phyloP scores from a whole-genome alignment of 495 filamentous ascomycete species.

The Neurospora africana region DNA sequence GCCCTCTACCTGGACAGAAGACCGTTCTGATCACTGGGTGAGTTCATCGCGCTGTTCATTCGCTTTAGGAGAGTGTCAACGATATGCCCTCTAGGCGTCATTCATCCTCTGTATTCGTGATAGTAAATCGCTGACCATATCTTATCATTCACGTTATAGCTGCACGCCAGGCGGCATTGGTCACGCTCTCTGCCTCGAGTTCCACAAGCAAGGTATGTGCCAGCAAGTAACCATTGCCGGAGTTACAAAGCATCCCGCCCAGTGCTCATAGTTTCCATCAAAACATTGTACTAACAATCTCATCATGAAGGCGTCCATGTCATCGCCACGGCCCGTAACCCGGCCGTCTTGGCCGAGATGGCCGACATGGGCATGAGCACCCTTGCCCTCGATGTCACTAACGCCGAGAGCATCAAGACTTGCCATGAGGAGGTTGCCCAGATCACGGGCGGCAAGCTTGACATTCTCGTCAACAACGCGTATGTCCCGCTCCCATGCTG shows the following conservation, averaged over 20 bases:
- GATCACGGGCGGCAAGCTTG: slow-evolving; percentile 47
- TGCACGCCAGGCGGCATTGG: slow-evolving; percentile 46
- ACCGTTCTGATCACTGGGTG: slow-evolving; percentile 44
- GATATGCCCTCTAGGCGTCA: background rate
- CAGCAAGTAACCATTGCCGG: background rate
- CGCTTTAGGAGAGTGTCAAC: background rate
- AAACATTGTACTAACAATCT: background rate
- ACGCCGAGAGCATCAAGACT: slow-evolving; percentile 36
- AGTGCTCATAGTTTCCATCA: background rate
- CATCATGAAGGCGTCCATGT: slow-evolving; percentile 34
- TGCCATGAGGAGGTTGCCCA: slow-evolving; percentile 35
- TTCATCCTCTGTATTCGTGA: background rate
- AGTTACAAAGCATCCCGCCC: background rate
- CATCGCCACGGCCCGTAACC: slow-evolving; percentile 43
- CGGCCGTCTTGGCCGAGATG: slow-evolving; percentile 33
- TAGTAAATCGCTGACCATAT: background rate
- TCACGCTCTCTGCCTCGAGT: slow-evolving; percentile 38
- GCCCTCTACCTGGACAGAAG: slow-evolving; percentile 30
- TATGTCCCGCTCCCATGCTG: slow-evolving; percentile 13
- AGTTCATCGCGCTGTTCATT: background rate
- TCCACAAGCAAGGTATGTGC: slow-evolving; percentile 35
- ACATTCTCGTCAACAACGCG: slow-evolving; percentile 61
- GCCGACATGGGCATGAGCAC: slow-evolving; percentile 37
- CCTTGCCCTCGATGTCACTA: slow-evolving; percentile 40
- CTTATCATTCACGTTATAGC: slow-evolving; percentile 13